Conservation (phyloP, 306 rosid species). For the Cicer arietinum region DNA sequence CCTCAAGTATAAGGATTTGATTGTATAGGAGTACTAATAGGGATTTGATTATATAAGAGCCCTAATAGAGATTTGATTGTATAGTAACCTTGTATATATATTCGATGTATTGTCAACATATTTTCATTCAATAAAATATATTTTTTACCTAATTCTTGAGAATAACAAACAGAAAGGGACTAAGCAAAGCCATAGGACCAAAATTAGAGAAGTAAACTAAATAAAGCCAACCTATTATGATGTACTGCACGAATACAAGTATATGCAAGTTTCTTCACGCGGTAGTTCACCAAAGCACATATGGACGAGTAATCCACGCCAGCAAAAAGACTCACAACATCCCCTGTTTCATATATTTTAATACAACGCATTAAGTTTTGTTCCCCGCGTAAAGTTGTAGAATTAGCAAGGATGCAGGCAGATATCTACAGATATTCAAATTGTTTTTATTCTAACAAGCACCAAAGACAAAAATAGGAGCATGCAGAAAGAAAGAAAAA, state of each 20-base stretch:
- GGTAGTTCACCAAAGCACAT: conserved; percentile 73
- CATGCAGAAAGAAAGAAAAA: conserved; percentile 15
- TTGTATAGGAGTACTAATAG: too few species aligned
- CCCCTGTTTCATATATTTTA: conserved; percentile 65
- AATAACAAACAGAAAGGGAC: background rate
- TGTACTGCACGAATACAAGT: conserved; percentile 76
- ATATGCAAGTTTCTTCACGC: conserved; percentile 77
- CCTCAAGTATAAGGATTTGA: too few species aligned
- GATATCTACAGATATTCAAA: conserved; percentile 31
- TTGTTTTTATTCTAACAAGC: conserved; percentile 29
- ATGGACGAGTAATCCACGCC: conserved; percentile 67
- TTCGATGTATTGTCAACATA: too few species aligned
- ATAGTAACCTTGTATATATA: too few species aligned
- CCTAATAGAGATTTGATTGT: too few species aligned
- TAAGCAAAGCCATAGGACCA: conserved; percentile 19
- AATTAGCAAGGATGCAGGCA: conserved; percentile 32
- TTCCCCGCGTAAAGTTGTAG: conserved; percentile 25
- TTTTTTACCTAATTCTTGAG: too few species aligned
- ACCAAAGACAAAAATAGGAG: conserved; percentile 20
- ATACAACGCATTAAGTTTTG: conserved; percentile 16
- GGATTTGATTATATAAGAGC: too few species aligned
- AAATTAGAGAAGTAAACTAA: conserved; percentile 34
- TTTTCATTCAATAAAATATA: too few species aligned
- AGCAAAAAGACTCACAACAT: conserved; percentile 68
- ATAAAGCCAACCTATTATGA: conserved; percentile 74